phyloP scores from a whole-genome alignment of 345 rosid species.

The Populus nigra region DNA sequence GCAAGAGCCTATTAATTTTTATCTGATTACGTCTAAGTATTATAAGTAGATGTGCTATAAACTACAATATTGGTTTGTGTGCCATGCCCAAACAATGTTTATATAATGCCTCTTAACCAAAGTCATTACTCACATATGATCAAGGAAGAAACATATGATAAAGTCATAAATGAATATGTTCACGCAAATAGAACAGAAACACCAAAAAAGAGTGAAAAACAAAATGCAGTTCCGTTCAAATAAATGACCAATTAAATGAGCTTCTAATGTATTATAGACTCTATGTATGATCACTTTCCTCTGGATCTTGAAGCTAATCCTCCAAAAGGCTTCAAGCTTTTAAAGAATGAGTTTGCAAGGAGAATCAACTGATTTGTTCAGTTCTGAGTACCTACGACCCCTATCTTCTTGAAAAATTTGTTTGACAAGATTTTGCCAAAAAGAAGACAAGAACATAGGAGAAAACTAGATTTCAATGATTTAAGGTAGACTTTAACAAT shows the following conservation, averaged over 20 bases:
- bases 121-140: too few species aligned
- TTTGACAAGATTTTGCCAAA: background rate
- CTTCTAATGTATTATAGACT: too few species aligned
- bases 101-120: background rate
- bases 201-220: too few species aligned
- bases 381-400: background rate
- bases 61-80: background rate
- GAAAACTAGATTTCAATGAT: background rate
- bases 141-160: too few species aligned
- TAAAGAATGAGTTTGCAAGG: background rate
- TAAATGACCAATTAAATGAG: too few species aligned
- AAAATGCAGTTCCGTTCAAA: too few species aligned
- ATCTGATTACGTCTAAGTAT: too few species aligned
- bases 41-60: too few species aligned
- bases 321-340: background rate
- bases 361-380: background rate
- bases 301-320: background rate
- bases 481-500: background rate
- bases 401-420: background rate
- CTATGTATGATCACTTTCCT: background rate
- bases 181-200: too few species aligned
- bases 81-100: background rate
- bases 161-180: too few species aligned
- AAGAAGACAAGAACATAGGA: background rate
- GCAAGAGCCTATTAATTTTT: background rate